Evolutionary conservation across 2,329 filamentous ascomycete species (phyloP).

Genomic region (Ascochyta pisi): DNA sequence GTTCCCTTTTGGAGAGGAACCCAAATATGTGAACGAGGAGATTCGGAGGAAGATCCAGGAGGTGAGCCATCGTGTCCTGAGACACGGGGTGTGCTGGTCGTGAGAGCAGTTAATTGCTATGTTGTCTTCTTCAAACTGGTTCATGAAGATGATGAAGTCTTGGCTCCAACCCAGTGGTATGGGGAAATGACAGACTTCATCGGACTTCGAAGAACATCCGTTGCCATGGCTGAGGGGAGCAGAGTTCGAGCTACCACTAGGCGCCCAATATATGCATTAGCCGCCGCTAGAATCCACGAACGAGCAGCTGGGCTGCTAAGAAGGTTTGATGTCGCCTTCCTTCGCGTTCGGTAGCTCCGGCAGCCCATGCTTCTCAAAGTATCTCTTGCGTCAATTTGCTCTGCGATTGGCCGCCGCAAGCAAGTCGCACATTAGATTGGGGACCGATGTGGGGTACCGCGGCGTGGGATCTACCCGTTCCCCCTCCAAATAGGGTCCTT

Average conservation of each 20-base stretch:
- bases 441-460: constrained; percentile 5
- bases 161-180: neutral
- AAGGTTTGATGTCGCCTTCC: constrained; percentile 2
- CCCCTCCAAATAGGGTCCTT: neutral
- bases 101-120: neutral
- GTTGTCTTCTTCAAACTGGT: neutral
- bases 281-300: constrained; percentile 1
- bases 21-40: constrained; percentile 23
- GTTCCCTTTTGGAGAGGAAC: constrained; percentile 23
- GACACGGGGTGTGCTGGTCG: neutral
- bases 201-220: neutral
- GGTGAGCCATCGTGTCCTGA: constrained; percentile 20
- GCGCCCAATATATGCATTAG: constrained; percentile 13
- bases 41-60: constrained; percentile 27
- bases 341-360: neutral
- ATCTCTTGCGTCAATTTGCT: neutral
- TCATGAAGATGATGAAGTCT: neutral
- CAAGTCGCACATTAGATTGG: neutral
- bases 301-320: neutral
- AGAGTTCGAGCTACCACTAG: constrained; percentile 13
- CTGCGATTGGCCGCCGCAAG: neutral
- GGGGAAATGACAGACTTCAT: neutral
- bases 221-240: constrained; percentile 3
- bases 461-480: neutral
- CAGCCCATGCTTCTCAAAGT: neutral